Percentiles rank a stretch among this genome's conserved stretches.
Evolutionary conservation across 2,329 filamentous ascomycete genomes (phyloP).

Genomic region (Cylindrodendrum hubeiense): DNA sequence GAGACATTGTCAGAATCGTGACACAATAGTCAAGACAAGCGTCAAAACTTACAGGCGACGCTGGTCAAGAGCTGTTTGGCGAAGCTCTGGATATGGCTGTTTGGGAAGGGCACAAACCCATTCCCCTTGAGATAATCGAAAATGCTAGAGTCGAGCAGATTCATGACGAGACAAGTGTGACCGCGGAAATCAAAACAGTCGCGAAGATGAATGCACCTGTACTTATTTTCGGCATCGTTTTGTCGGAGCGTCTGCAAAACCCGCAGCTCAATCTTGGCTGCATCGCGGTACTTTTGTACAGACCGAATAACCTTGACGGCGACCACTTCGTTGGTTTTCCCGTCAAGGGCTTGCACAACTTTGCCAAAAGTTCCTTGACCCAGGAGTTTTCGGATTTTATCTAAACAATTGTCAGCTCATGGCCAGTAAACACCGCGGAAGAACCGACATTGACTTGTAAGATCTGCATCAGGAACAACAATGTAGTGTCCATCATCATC

Average conservation of each 20-base stretch:
- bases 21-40: neutral
- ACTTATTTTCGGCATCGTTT: constrained; percentile 92
- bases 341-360: constrained; percentile 94
- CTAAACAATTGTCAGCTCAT: constrained; percentile 57
- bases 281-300: constrained; percentile 97
- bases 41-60: constrained; percentile 86
- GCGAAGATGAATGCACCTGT: constrained; percentile 94
- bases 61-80: constrained; percentile 95
- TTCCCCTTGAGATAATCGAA: constrained; percentile 99
- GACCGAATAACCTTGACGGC: constrained; percentile 99
- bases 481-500: constrained; percentile 98
- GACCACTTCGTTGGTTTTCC: constrained; percentile 79
- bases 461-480: constrained; percentile 84
- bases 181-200: constrained; percentile 98
- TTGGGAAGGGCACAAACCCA: constrained; percentile 94
- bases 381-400: constrained; percentile 88
- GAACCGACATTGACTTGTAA: constrained; percentile 88
- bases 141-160: constrained; percentile 89
- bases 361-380: constrained; percentile 99
- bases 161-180: constrained; percentile 90
- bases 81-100: constrained; percentile 98
- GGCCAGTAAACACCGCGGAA: constrained; percentile 38
- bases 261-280: constrained; percentile 91
- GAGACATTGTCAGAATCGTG: constrained; percentile 23
- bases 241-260: constrained; percentile 92